These are phyloP conservation scores for Umbelopsis sp. DNA, from an alignment of 192 early-diverging fungal genomes.

Conservation along the genomic window DNA sequence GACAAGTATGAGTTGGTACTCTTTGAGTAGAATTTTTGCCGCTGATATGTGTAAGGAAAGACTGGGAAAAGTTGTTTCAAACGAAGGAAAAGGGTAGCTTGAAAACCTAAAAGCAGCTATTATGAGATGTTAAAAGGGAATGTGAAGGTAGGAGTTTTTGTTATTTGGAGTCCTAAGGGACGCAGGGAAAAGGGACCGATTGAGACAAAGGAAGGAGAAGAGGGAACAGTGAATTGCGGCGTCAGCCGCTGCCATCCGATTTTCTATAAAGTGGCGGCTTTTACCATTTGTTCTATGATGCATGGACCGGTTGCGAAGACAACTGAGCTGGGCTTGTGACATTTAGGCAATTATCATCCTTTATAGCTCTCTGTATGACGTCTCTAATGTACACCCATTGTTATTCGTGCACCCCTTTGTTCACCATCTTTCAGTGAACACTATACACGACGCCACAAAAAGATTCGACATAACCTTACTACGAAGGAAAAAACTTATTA, in stretches of 20 bases:
- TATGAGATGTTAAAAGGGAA: constrained; percentile 23
- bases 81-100: constrained; percentile 20
- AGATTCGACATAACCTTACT: too few species aligned
- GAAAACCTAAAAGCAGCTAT: constrained; percentile 1
- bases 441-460: constrained; percentile 7
- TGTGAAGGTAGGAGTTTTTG: constrained; percentile 22
- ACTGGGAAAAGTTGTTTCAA: constrained; percentile 10
- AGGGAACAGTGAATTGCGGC: constrained; percentile 8
- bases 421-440: neutral
- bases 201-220: constrained; percentile 3
- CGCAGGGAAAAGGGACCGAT: constrained; percentile 14
- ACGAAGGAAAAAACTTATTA: too few species aligned
- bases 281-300: constrained; percentile 1
- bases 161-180: constrained; percentile 20
- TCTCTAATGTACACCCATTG: neutral
- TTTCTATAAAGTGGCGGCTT: constrained; percentile 15
- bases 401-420: neutral
- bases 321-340: neutral
- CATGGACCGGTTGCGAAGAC: constrained; percentile 19
- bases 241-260: constrained; percentile 23
- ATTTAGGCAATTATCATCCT: constrained; percentile 8
- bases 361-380: neutral
- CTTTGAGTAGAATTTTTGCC: neutral
- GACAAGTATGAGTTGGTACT: neutral
- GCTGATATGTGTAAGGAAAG: constrained; percentile 15